phyloP scores from a whole-genome alignment of 176 grass and related monocot genomes.

The Triticum aestivum region DNA sequence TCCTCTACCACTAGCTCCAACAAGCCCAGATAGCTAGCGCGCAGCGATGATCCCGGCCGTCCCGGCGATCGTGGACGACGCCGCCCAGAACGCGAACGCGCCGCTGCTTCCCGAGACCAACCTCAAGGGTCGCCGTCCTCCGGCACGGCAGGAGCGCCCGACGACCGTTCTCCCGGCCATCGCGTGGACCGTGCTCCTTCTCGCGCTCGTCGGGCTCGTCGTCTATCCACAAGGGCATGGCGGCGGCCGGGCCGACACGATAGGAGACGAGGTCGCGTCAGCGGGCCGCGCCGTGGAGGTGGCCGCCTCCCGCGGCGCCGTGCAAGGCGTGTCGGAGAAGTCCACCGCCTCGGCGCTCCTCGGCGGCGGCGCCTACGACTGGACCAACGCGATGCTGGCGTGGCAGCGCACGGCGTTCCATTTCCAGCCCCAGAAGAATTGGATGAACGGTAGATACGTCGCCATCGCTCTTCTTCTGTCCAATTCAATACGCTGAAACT shows the following conservation, averaged over 20 bases:
- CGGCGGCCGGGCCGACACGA: neutral
- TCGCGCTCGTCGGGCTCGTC: constrained; percentile 13
- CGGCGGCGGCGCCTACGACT: constrained; percentile 33
- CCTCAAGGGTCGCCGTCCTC: neutral
- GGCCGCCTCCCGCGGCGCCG: constrained; percentile 35
- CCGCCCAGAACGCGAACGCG: neutral
- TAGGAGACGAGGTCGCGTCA: neutral
- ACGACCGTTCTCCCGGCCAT: constrained; percentile 31
- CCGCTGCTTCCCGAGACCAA: constrained; percentile 52
- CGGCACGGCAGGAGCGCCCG: neutral
- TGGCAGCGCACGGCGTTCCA: constrained; percentile 92
- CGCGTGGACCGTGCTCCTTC: constrained; percentile 25
- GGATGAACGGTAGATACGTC: constrained; percentile 84
- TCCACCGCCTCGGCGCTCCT: constrained; percentile 33
- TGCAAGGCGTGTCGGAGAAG: constrained; percentile 81
- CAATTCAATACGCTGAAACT: constrained; percentile 3
- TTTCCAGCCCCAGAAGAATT: constrained; percentile 80
- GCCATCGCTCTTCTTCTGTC: neutral
- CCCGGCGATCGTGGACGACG: constrained; percentile 23
- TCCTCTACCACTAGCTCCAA: neutral
- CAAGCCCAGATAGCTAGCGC: neutral
- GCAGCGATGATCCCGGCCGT: constrained; percentile 3
- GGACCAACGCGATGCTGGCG: constrained; percentile 81
- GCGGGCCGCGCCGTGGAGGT: neutral
- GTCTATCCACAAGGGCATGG: neutral